Percentiles rank a stretch among this genome's conserved stretches.
These are phyloP conservation scores for Lecanicillium sp. DNA, from an alignment of 2,329 filamentous ascomycete genomes.

Conservation along the genomic window DNA sequence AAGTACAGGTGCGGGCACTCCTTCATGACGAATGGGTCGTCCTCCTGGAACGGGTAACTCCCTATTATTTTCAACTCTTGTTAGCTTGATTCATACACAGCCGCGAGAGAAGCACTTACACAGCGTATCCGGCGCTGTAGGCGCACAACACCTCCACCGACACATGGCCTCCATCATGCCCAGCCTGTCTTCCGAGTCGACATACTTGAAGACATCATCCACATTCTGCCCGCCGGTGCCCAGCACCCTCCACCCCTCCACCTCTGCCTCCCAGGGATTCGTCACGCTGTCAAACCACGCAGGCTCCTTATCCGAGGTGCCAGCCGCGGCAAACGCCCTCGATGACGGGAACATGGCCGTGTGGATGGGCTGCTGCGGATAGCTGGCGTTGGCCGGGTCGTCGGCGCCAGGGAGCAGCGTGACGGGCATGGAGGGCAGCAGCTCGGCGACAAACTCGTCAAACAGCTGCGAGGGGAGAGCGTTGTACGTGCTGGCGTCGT, in stretches of 20 bases:
- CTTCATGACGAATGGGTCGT: slow-evolving; percentile 83
- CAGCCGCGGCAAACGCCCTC: slow-evolving; percentile 55
- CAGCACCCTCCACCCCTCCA: slow-evolving; percentile 83
- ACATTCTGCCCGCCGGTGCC: slow-evolving; percentile 89
- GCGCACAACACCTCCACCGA: slow-evolving; percentile 83
- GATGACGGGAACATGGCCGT: slow-evolving; percentile 80
- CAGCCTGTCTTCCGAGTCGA: slow-evolving; percentile 68
- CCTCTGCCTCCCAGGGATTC: slow-evolving; percentile 85
- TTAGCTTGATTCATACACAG: background rate
- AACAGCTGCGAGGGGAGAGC: slow-evolving; percentile 74
- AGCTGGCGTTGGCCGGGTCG: slow-evolving; percentile 82
- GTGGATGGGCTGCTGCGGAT: slow-evolving; percentile 91
- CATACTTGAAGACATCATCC: slow-evolving; percentile 88
- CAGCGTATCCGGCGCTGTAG: slow-evolving; percentile 90
- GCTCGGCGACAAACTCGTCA: slow-evolving; percentile 71
- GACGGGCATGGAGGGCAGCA: slow-evolving; percentile 80
- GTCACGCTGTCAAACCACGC: slow-evolving; percentile 85
- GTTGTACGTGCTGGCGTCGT: slow-evolving; percentile 85
- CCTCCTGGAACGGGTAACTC: slow-evolving; percentile 93
- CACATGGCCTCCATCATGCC: slow-evolving; percentile 94
- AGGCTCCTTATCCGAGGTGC: slow-evolving; percentile 30
- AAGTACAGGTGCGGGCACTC: slow-evolving; percentile 88
- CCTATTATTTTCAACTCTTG: slow-evolving; percentile 40
- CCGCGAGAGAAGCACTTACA: slow-evolving; percentile 50
- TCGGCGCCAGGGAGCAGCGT: slow-evolving; percentile 78